Evolutionary conservation across 148 eudicot species (phyloP).

Genomic region (Persicaria tinctoria): DNA sequence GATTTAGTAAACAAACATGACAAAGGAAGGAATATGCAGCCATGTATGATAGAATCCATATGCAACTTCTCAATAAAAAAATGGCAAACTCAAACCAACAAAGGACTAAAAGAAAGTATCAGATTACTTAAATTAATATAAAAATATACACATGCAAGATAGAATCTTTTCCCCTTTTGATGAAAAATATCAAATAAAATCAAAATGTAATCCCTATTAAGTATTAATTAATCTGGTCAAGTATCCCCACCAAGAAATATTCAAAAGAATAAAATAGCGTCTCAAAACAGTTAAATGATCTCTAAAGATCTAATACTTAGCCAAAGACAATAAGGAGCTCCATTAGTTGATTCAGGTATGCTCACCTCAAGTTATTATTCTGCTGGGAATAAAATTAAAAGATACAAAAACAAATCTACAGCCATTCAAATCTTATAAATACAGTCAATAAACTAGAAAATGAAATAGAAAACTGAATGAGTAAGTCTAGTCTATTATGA

Average conservation of each 20-base stretch:
- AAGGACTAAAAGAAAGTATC: background rate
- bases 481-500: background rate
- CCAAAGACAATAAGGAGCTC: background rate
- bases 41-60: background rate
- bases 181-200: background rate
- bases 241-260: too few species aligned
- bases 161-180: background rate
- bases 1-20: background rate
- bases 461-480: background rate
- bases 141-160: background rate
- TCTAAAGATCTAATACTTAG: background rate
- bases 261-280: background rate
- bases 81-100: background rate
- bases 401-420: background rate
- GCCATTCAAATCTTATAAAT: background rate
- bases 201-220: too few species aligned
- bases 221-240: too few species aligned
- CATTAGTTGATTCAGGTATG: background rate
- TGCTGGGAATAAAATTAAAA: background rate
- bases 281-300: background rate
- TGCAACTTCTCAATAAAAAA: background rate
- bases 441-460: background rate
- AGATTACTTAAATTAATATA: background rate
- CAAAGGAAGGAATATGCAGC: conserved; percentile 1
- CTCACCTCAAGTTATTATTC: background rate